phyloP scores from a whole-genome alignment of 202 grass and related monocot genomes.

The Alloteropsis angusta region DNA sequence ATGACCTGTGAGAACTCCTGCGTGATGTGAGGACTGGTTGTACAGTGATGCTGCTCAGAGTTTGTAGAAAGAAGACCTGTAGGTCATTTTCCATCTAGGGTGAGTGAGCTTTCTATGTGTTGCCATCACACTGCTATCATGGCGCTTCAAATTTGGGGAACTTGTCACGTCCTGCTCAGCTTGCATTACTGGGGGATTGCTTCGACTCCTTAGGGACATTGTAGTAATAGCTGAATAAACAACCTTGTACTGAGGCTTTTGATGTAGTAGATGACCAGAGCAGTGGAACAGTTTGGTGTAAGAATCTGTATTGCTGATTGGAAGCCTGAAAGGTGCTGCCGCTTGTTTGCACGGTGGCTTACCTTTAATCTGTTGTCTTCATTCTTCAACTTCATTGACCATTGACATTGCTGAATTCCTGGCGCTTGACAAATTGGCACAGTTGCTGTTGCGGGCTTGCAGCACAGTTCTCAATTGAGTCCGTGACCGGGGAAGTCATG shows the following conservation, averaged over 20 bases:
- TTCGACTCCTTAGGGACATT: neutral
- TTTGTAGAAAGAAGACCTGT: neutral
- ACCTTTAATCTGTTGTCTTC: neutral
- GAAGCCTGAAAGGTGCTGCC: neutral
- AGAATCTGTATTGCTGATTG: neutral
- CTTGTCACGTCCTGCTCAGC: slow-evolving; percentile 11
- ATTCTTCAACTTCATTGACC: neutral
- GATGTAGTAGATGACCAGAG: slow-evolving; percentile 8
- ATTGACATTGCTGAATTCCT: neutral
- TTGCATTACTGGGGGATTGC: slow-evolving; percentile 19
- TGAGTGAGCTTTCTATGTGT: slow-evolving; percentile 22
- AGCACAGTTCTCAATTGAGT: too few relatives aligned
- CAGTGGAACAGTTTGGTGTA: neutral
- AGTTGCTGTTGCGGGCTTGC: too few relatives aligned
- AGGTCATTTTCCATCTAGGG: slow-evolving; percentile 7
- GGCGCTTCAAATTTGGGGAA: slow-evolving; percentile 11
- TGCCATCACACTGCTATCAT: slow-evolving; percentile 7
- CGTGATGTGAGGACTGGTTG: slow-evolving; percentile 18
- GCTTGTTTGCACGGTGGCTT: neutral
- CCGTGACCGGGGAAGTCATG: too few relatives aligned
- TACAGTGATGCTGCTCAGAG: slow-evolving; percentile 22
- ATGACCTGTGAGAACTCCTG: neutral
- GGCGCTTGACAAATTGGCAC: neutral
- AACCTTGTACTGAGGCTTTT: slow-evolving; percentile 17
- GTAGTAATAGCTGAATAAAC: slow-evolving; percentile 28